Conservation (phyloP, 1,139 yeast species). For the Suhomyces kunorum region DNA sequence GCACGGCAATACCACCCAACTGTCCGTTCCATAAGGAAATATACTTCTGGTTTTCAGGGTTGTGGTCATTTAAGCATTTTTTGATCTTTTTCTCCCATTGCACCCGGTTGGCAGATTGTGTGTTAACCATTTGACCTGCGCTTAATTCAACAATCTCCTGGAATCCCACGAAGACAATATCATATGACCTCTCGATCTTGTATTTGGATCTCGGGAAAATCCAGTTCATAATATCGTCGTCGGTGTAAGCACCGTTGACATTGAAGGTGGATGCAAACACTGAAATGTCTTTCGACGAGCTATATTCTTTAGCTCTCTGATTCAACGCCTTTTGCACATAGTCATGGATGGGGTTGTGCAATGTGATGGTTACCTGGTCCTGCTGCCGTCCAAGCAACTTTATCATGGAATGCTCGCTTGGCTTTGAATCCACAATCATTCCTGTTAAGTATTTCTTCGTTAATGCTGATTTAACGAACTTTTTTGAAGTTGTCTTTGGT, state of each 20-base stretch:
- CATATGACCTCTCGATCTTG: constrained; percentile 43
- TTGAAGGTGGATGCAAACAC: constrained; percentile 71
- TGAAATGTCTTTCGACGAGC: constrained; percentile 50
- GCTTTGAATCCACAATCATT: constrained; percentile 39
- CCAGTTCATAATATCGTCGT: constrained; percentile 59
- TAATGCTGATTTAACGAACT: constrained; percentile 44
- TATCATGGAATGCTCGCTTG: constrained; percentile 48
- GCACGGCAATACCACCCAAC: constrained; percentile 85
- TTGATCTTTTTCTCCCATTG: constrained; percentile 80
- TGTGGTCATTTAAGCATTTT: constrained; percentile 50
- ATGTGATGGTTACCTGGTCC: constrained; percentile 46
- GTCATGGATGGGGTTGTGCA: constrained; percentile 73
- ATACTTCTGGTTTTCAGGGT: constrained; percentile 48
- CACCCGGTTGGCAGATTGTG: constrained; percentile 68
- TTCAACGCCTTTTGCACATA: constrained; percentile 57
- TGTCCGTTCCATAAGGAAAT: constrained; percentile 82
- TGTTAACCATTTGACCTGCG: constrained; percentile 84
- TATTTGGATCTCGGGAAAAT: constrained; percentile 46
- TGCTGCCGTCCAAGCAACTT: constrained; percentile 52
- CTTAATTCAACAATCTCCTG: constrained; percentile 93
- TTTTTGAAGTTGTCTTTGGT: constrained; percentile 33
- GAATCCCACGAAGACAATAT: constrained; percentile 78
- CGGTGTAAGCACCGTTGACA: constrained; percentile 60
- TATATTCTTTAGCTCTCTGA: constrained; percentile 50
- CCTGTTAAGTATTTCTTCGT: constrained; percentile 49